Evolutionary conservation across 2,329 filamentous ascomycete species (phyloP).

Genomic region (Myotisia sp.): DNA sequence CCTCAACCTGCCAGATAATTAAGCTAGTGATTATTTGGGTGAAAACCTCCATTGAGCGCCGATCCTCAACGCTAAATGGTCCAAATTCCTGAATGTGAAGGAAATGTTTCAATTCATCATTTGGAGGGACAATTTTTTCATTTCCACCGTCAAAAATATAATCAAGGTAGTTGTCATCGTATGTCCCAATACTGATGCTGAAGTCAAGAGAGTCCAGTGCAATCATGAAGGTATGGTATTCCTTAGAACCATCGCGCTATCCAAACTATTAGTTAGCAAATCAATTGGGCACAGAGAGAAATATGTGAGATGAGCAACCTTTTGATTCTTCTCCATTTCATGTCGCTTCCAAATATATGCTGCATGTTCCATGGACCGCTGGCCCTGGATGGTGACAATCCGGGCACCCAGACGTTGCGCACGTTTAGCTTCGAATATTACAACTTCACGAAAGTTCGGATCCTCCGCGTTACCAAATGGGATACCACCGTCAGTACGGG

Average conservation of each 20-base stretch:
- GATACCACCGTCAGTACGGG: constrained; percentile 11
- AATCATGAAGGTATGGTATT: constrained; percentile 10
- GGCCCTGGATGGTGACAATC: constrained; percentile 6
- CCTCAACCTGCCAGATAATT: too few relatives aligned
- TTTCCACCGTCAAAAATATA: constrained; percentile 9
- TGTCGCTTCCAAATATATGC: constrained; percentile 11
- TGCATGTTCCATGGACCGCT: constrained; percentile 11
- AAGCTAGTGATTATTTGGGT: too few relatives aligned
- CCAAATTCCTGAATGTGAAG: constrained; percentile 11
- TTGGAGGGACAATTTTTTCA: constrained; percentile 3
- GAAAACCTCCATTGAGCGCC: too few relatives aligned
- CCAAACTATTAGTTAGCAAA: constrained; percentile 8
- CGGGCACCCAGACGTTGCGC: neutral
- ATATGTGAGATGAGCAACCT: constrained; percentile 3
- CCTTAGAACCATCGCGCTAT: constrained; percentile 2
- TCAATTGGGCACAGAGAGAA: neutral
- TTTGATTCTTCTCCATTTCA: constrained; percentile 6
- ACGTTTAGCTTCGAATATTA: constrained; percentile 11
- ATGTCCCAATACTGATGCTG: constrained; percentile 11
- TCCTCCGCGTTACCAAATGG: constrained; percentile 7
- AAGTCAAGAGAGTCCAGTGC: constrained; percentile 8
- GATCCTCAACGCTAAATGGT: constrained; percentile 3
- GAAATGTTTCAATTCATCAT: constrained; percentile 2
- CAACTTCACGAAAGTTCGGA: constrained; percentile 6
- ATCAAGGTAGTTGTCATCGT: constrained; percentile 9